These are phyloP conservation scores for Yamadazyma nakazawae DNA, from an alignment of 805 yeast genomes.

Conservation along the genomic window DNA sequence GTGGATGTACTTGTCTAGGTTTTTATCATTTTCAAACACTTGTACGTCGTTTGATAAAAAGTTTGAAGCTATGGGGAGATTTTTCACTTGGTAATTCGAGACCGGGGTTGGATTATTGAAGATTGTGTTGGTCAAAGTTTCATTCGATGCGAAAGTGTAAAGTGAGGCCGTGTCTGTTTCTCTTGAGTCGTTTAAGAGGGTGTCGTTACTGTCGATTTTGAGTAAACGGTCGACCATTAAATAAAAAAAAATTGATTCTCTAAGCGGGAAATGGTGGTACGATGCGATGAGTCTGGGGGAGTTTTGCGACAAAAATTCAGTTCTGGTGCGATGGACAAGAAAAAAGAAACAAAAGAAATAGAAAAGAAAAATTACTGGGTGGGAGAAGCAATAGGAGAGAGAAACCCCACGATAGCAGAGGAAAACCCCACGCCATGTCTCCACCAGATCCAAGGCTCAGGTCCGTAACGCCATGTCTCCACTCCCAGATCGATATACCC, in stretches of 20 bases:
- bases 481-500: too few species aligned
- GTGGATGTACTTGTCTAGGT: not conserved
- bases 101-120: slow-evolving; percentile 13
- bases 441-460: too few species aligned
- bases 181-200: slow-evolving; percentile 11
- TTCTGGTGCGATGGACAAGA: too few species aligned
- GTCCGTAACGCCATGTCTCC: too few species aligned
- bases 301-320: too few species aligned
- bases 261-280: not conserved
- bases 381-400: too few species aligned
- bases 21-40: slow-evolving; percentile 3
- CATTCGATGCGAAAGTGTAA: slow-evolving; percentile 16
- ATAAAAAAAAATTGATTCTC: not conserved
- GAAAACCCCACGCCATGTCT: too few species aligned
- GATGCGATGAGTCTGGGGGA: too few species aligned
- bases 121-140: slow-evolving; percentile 18
- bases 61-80: slow-evolving; percentile 19
- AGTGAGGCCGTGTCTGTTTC: slow-evolving; percentile 10
- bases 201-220: slow-evolving; percentile 5
- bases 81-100: slow-evolving; percentile 7
- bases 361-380: too few species aligned
- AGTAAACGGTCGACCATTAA: not conserved
- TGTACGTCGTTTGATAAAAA: slow-evolving; percentile 11
- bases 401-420: too few species aligned
- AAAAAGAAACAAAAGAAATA: too few species aligned